These are phyloP conservation scores for Cryptomeria japonica DNA, from an alignment of 75 land plant species.

Conservation along the genomic window DNA sequence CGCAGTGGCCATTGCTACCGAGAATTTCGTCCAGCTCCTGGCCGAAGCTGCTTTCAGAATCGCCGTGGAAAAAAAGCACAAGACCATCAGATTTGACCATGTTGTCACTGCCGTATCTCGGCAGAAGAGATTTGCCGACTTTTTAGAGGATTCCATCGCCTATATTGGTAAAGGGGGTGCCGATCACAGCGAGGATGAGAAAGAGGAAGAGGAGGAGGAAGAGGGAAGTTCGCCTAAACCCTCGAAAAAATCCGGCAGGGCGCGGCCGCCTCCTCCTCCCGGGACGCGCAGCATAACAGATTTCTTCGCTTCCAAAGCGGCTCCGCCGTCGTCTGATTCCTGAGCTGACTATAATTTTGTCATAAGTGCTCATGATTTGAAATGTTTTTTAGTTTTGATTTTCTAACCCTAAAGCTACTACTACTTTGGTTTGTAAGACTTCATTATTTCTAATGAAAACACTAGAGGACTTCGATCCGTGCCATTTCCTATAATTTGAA, in stretches of 20 bases:
- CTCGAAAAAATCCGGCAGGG: background rate
- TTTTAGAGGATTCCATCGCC: background rate
- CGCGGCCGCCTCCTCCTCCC: background rate
- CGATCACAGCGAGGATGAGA: background rate
- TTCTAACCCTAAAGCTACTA: background rate
- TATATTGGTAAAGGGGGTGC: background rate
- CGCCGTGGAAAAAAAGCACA: background rate
- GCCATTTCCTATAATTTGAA: background rate
- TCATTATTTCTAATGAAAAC: too few species aligned
- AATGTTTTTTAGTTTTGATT: too few species aligned
- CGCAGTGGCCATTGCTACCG: background rate
- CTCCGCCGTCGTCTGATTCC: background rate
- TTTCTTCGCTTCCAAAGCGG: background rate
- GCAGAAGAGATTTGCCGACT: background rate
- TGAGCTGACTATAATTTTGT: background rate
- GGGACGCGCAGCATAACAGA: background rate
- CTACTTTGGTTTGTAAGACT: background rate
- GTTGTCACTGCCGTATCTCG: background rate
- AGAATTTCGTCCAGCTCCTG: background rate
- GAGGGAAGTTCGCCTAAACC: background rate
- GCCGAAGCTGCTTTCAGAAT: background rate
- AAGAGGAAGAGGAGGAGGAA: background rate
- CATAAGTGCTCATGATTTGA: background rate
- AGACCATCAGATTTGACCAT: constrained; percentile 2
- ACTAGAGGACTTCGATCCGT: background rate